phyloP scores from a whole-genome alignment of 2,329 filamentous ascomycete species.

The Huntiella bhutanensis region DNA sequence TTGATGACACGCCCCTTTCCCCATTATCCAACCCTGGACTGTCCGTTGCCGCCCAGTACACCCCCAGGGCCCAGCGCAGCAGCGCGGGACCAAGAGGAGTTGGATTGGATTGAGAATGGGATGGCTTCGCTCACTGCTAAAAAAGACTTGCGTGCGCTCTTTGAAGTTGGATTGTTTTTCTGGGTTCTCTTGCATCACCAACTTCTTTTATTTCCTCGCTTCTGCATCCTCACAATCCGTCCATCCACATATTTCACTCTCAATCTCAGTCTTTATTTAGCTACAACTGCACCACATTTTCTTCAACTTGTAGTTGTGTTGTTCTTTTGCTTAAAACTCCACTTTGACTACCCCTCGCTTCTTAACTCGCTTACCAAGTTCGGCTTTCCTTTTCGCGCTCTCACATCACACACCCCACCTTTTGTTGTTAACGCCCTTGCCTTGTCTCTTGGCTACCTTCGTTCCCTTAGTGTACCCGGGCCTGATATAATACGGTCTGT shows the following conservation, averaged over 20 bases:
- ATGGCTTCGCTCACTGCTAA: neutral
- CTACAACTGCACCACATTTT: too few relatives aligned
- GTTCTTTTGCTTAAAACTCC: constrained; percentile 2
- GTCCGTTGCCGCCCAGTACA: constrained; percentile 2
- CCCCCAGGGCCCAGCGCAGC: neutral
- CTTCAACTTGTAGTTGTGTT: too few relatives aligned
- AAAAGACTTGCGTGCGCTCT: constrained; percentile 1
- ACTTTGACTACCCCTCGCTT: neutral
- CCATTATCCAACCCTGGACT: neutral
- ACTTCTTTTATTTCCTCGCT: too few relatives aligned
- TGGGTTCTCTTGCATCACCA: too few relatives aligned
- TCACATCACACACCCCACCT: constrained; percentile 8
- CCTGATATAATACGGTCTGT: neutral
- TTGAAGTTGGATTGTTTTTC: too few relatives aligned
- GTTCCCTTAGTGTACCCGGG: neutral
- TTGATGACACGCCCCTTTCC: neutral
- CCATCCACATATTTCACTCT: too few relatives aligned
- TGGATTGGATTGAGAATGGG: too few relatives aligned
- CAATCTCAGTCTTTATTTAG: too few relatives aligned
- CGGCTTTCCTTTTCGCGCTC: neutral
- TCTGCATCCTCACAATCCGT: too few relatives aligned
- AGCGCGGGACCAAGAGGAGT: too few relatives aligned
- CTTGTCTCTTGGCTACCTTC: constrained; percentile 1
- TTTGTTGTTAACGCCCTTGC: neutral
- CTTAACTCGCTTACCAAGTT: too few relatives aligned